Percentiles rank a stretch among this genome's conserved stretches.
Conservation (phyloP, 2,329 filamentous ascomycete species). For the Aspergillus phoenicis region DNA sequence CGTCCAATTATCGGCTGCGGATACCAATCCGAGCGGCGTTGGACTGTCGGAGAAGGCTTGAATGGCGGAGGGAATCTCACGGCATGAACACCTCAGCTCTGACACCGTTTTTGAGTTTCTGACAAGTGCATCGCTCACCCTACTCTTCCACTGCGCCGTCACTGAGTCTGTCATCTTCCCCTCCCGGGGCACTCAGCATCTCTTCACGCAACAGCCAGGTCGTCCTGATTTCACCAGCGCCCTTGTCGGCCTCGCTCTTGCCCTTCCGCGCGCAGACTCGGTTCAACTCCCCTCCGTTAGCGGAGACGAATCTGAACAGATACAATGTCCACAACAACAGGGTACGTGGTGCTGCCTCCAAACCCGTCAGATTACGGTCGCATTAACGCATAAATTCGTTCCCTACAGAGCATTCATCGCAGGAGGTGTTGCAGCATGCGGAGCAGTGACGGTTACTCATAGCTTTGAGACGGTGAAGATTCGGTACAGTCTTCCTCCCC, state of each 20-base stretch:
- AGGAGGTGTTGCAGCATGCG: conserved; percentile 93
- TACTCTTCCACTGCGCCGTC: neutral
- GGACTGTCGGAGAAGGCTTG: neutral
- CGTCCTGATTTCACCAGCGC: neutral
- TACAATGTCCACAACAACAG: conserved; percentile 58
- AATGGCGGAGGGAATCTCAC: neutral
- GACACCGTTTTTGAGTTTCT: conserved; percentile 1
- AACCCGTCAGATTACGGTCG: neutral
- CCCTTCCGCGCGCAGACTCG: neutral
- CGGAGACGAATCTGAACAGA: conserved; percentile 15
- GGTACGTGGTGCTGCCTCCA: conserved; percentile 39
- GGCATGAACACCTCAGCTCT: conserved; percentile 2
- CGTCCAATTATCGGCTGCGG: conserved; percentile 6
- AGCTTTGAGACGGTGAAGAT: conserved; percentile 99
- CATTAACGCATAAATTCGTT: conserved; percentile 4
- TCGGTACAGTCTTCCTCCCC: conserved; percentile 58
- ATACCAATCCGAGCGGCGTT: neutral
- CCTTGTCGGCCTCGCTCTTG: neutral
- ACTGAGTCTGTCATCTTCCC: neutral
- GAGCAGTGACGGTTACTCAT: conserved; percentile 95
- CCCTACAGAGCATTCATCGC: conserved; percentile 80
- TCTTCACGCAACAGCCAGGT: neutral
- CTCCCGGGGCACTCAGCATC: neutral
- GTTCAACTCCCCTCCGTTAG: conserved; percentile 19
- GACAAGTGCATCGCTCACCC: neutral